Evolutionary conservation across 2,329 filamentous ascomycete genomes (phyloP), one percentile per base, ranked within the genome.

Genomic region (Colletotrichum phormii): DNA sequence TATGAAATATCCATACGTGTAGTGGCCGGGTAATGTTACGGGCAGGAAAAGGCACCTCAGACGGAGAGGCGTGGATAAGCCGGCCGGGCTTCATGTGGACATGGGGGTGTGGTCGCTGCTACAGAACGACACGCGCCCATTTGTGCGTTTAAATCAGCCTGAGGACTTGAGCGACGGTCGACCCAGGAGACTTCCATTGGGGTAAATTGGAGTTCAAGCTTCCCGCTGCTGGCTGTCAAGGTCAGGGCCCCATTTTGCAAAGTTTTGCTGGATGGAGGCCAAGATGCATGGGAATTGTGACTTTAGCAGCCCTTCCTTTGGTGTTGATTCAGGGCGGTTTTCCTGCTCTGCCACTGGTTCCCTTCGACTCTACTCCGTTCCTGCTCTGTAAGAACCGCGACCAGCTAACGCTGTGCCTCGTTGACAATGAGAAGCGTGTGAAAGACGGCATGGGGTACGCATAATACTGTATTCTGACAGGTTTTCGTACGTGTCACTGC

Each of bases 81-180:
- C 46, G 62, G 63, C 62, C 62, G 54, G 26, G 18, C 31, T n/a
- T 18, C 18, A 57, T 51, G 26, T 37, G 31, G 55, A 55, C 33
- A 64, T 33, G 46, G 46, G 26, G 55, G 42, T 37, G 71, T 46
- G 46, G 67, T 59, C 57, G 18, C 33, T 29, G 60, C 58, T 60
- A 24, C 67, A 71, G 49, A 62, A 54, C n/a, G 46, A 42, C 55
- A 64, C 60, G 54, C 60, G 67, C 72, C 74, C 64, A 75, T 74
- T 75, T 71, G 74, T 66, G 74, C 74, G 74, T 75, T 75, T 74
- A 74, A 67, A 63, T 63, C 62, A 72, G 62, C 51, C 60, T 62
- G 42, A 53, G 57, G n/a, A 22, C 46, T 64, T 26, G 59, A 59
- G 37, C 57, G 13, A 53, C 37, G 37, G 37, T 42, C 65, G 35